Evolutionary conservation across 2,329 filamentous ascomycete species (phyloP), one percentile per base, ranked within the genome.

Genomic region (Davidsoniella virescens): DNA sequence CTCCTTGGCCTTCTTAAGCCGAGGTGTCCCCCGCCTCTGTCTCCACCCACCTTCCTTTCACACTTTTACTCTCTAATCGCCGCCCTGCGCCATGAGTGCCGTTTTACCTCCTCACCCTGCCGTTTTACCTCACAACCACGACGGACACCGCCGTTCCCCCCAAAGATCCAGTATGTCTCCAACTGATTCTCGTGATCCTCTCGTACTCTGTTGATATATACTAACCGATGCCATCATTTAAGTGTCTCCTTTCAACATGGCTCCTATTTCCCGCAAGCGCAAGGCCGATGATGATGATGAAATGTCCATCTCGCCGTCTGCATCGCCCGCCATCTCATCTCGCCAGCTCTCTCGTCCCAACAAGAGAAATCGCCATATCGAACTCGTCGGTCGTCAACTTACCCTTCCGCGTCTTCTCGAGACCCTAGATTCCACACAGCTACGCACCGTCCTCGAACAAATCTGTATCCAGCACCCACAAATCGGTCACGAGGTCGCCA

Each of bases 381-480:
- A 93, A 58, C 64, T 87, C 53, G 63, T 66, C 44, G 75, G 75
- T n/a, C 69, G 74, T 23, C 72, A 72, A 16, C 65, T 79, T 40
- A 59, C 68, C 2, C 67, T 78, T 6, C 70, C 73, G 52, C 82
- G 92, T 60, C 76, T 98, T n/a, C 79, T 98, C 55, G 90, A 98
- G 67, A 96, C 92, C 0, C 77, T 98, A 42, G 86, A 93, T 60
- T 82, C 81, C 54, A 76, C 84, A 53, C 85, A 93, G 57, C 75
- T 98, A 60, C 81, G 90, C 57, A 79, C 78, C 36, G 80, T 95
- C 1, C 74, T 98, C n/a, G 85, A 88, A 63, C 82, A 84, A 50
- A 84, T 98, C 61, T 95, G 88, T 68, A 84, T 94, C 60, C 79
- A 84, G 57, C 87, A 94, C 61, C 87, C 88, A 3, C 80, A 84